These are phyloP conservation scores for Chamaecyparis obtusa DNA, from an alignment of 75 land plant species.

Conservation along the genomic window DNA sequence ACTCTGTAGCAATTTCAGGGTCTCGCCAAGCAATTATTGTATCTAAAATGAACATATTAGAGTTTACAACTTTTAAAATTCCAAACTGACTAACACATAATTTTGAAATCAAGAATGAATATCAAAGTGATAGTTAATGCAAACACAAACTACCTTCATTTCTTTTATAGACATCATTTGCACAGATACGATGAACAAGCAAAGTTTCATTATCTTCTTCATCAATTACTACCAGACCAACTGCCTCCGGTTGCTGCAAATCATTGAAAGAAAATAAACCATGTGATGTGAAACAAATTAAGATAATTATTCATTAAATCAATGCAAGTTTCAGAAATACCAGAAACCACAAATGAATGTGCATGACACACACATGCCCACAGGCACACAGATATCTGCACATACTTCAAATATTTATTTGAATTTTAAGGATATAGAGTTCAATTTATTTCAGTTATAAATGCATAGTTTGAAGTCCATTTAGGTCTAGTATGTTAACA, in stretches of 20 bases:
- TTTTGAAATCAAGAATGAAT: neutral
- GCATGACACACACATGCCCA: no score
- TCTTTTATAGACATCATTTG: conserved; percentile 87
- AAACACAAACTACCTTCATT: conserved; percentile 62
- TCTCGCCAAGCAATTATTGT: conserved; percentile 94
- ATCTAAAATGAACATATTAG: conserved; percentile 32
- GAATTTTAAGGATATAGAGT: neutral
- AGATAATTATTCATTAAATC: neutral
- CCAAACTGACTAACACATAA: neutral
- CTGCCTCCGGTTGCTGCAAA: conserved; percentile 72
- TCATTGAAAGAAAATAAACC: neutral
- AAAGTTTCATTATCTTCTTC: conserved; percentile 90
- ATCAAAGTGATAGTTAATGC: neutral
- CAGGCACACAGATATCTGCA: neutral
- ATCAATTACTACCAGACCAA: conserved; percentile 78
- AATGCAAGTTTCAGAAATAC: neutral
- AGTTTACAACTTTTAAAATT: neutral
- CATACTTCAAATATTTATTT: no score
- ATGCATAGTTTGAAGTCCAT: no score
- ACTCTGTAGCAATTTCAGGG: conserved; percentile 77
- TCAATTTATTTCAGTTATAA: neutral
- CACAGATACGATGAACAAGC: conserved; percentile 74
- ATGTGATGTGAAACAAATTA: neutral
- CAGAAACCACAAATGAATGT: no score
- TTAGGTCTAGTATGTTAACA: no score